Base-by-base conservation (phyloP, 805 yeast species). In the Saturnispora diversa region DNA sequence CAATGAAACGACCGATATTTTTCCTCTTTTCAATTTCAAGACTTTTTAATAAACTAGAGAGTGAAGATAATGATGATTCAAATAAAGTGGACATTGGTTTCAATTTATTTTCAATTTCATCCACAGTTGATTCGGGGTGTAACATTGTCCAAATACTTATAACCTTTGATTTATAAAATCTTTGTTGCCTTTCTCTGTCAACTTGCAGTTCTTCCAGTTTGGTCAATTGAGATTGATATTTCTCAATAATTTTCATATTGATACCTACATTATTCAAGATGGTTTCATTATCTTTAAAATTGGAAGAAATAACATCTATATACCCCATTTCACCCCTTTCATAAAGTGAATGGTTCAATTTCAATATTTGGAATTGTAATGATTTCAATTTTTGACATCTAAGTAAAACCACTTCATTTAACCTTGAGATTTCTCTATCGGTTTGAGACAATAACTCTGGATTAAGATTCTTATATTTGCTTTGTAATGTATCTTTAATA, bases 1-100 rank as follows among this genome's bases (percentile, higher is more conserved):
- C 53, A 10, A 88, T 81, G 44, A 88, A 79, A 16, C 74, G 74
- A 38, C 82, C 79, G 16, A 88, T 74, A 48, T 73, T 72, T 42
- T 74, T 69, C 22, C 76, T 70, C 49, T 90, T 77, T 58, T 77
- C 74, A 21, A 65, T 60, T 35, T 72, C 69, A 21, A 88, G 65
- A 41, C 83, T 68, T 13, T 66, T 65, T 39, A 80, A 55, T 49
- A 86, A 87, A 21, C 49, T 46, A 39, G 73, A 68, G 44, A 79
- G 74, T 19, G 71, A 72, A 13, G 58, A 50, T n/a, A 84, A 47
- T 2, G 75, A 67, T 1, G 51, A 37, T 20, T 63, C 61, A 2
- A 77, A 72, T 17, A 84, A 58, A 5, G 69, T 64, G 13, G 63
- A 58, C 47, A 81, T 75, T 0, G 53, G 46, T 30, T 50, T 54